Base-by-base conservation (phyloP, 345 rosid genomes). In the Populus ilicifolia region DNA sequence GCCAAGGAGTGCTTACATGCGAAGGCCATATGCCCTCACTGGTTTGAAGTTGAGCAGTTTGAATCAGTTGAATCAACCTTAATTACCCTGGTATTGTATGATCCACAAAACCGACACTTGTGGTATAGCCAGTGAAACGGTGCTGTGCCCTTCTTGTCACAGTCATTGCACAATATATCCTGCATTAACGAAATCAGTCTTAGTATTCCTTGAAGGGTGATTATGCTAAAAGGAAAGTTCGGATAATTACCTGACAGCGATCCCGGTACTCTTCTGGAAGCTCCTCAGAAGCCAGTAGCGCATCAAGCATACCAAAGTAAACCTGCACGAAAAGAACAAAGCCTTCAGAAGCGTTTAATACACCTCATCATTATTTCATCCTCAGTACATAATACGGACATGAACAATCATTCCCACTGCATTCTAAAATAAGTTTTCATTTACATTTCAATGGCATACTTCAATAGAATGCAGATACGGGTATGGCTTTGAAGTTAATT, bases 61-160 rank as follows among this genome's bases (percentile, higher is more conserved):
- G 75, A 39, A 59, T 46, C 62, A 35, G 70, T 41, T 33, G 78
- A 65, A 29, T 77, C 92, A 20, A 82, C 77, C 83, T 81, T 91
- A 82, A 93, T 90, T 69, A 93, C 92, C 25, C 96, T 88, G n/a
- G 93, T 93, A 81, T 93, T 93, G 86, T 91, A 93, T 6, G 98
- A 93, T 69, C 96, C 88, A n/a, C 96, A 93, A 21, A 35, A 67
- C 33, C 87, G 81, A 29, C 98, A 93, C 83, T 93, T 93, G 80
- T 93, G 98, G 83, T 93, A 91, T 46, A 93, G 82, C 98, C 98
- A 93, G 70, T 93, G 98, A 88, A 93, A 93, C 63, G 75, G 76
- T 46, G 94, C 79, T 0, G 80, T 85, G 54, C 96, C 90, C 81
- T 90, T 93, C 78, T 80, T 80, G 77, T 91, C 92, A 68, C 98